These are phyloP conservation scores for Apocynum venetum DNA, from an alignment of 257 asterid species.

Conservation along the genomic window DNA sequence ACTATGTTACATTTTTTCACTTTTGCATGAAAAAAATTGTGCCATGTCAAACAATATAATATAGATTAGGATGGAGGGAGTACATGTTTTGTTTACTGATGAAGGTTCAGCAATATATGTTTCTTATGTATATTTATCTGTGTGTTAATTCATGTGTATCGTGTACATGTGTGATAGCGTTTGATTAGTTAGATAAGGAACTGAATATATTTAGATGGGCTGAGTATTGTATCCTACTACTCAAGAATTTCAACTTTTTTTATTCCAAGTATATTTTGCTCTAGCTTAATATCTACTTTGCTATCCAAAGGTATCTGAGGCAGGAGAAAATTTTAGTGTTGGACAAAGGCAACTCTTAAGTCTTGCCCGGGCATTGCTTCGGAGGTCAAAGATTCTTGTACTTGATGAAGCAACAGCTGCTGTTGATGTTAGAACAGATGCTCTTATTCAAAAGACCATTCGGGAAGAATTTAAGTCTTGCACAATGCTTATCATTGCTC, in stretches of 20 bases:
- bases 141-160: neutral
- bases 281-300: neutral
- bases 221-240: neutral
- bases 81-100: too few species aligned
- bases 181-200: too few species aligned
- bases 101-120: too few species aligned
- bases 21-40: neutral
- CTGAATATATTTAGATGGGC: neutral
- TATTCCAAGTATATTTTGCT: neutral
- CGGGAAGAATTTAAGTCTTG: slow-evolving; percentile 70
- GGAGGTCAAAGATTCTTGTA: slow-evolving; percentile 76
- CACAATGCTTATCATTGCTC: slow-evolving; percentile 85
- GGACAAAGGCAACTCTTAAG: slow-evolving; percentile 84
- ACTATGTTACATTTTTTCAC: neutral
- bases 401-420: slow-evolving; percentile 92
- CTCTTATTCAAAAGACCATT: slow-evolving; percentile 77
- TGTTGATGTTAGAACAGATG: slow-evolving; percentile 84
- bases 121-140: too few species aligned
- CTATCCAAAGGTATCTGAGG: slow-evolving; percentile 60
- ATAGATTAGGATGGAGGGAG: neutral
- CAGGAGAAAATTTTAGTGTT: slow-evolving; percentile 84
- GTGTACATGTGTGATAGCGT: neutral
- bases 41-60: neutral
- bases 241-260: neutral
- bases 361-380: slow-evolving; percentile 78